phyloP scores from a whole-genome alignment of 768 basidiomycete genomes.

The Boletus sp. region DNA sequence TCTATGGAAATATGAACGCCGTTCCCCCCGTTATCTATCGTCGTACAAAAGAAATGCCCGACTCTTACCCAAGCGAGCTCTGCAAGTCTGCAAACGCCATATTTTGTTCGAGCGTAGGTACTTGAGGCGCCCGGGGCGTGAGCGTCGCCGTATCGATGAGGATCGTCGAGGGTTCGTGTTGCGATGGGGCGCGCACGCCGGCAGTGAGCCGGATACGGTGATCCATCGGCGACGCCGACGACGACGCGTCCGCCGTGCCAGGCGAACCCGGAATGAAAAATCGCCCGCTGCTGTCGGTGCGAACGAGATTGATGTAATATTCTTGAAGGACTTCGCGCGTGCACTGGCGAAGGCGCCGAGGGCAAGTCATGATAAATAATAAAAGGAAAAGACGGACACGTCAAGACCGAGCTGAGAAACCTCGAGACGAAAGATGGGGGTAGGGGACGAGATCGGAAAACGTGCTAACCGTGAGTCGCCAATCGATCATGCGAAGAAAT shows the following conservation, averaged over 20 bases:
- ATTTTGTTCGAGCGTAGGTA: constrained; percentile 78
- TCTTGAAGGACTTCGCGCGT: constrained; percentile 87
- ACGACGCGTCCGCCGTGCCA: constrained; percentile 32
- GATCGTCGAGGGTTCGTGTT: constrained; percentile 37
- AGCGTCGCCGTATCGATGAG: constrained; percentile 38
- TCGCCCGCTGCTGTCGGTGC: constrained; percentile 68
- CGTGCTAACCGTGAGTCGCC: constrained; percentile 85
- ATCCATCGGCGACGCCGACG: constrained; percentile 16
- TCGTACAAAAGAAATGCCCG: constrained; percentile 26
- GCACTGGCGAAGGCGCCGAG: constrained; percentile 50
- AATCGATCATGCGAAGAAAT: constrained; percentile 88
- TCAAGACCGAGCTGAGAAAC: constrained; percentile 22
- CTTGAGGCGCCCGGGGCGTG: constrained; percentile 44
- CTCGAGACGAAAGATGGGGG: not conserved
- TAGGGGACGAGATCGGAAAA: constrained; percentile 21
- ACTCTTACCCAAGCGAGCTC: constrained; percentile 38
- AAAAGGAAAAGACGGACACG: constrained; percentile 10
- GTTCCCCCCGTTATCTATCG: constrained; percentile 3
- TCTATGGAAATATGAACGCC: constrained; percentile 1
- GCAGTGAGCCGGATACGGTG: constrained; percentile 25
- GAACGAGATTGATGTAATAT: constrained; percentile 91
- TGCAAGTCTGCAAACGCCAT: constrained; percentile 78
- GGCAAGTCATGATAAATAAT: constrained; percentile 7
- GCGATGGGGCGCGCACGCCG: constrained; percentile 22
- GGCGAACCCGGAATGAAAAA: constrained; percentile 51